phyloP scores from a whole-genome alignment of 2,329 filamentous ascomycete genomes.

The Lecanoromycetidae sp. region DNA sequence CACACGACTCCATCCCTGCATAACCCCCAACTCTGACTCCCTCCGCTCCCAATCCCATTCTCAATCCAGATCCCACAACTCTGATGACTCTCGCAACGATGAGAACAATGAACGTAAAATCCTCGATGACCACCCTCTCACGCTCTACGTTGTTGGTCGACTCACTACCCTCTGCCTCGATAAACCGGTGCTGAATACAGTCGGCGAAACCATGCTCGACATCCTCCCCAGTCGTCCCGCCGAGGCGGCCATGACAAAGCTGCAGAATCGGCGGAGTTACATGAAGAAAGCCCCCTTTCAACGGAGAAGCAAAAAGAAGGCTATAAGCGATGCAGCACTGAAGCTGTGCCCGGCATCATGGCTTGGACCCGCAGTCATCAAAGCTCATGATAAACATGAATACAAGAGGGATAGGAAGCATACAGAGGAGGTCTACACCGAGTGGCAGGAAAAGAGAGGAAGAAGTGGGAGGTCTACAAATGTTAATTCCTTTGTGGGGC shows the following conservation, averaged over 20 bases:
- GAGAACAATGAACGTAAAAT: no score
- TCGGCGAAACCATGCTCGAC: background rate
- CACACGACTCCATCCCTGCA: background rate
- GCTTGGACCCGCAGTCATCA: slow-evolving; percentile 1
- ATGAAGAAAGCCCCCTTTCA: background rate
- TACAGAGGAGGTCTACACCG: background rate
- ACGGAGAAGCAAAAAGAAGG: background rate
- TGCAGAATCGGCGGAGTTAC: background rate
- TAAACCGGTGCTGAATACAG: background rate
- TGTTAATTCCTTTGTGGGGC: background rate
- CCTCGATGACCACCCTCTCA: background rate
- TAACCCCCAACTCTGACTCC: background rate
- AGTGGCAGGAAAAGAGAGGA: slow-evolving; percentile 1
- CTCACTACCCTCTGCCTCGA: background rate
- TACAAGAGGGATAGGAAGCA: background rate
- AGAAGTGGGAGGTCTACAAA: background rate
- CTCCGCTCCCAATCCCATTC: background rate
- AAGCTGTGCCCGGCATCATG: background rate
- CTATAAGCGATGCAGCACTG: background rate
- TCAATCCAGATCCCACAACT: background rate
- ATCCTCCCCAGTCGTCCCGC: background rate
- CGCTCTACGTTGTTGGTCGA: background rate
- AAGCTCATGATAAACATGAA: background rate
- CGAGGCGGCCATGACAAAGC: background rate
- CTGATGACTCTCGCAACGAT: no score